These are phyloP conservation scores for Boletellus ananas DNA, from an alignment of 768 basidiomycete species.

Conservation along the genomic window DNA sequence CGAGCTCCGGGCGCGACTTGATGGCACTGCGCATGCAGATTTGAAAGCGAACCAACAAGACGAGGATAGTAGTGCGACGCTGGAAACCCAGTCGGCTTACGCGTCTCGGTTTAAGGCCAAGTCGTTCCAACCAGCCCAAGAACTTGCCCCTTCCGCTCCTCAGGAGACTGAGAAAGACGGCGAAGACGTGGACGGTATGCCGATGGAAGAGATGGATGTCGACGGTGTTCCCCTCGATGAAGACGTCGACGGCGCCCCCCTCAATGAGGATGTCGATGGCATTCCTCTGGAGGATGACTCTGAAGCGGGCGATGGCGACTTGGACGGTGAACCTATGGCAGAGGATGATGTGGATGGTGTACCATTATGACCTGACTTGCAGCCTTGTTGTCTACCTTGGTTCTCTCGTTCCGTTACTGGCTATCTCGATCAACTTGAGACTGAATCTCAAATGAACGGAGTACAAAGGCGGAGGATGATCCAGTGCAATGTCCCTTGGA, in stretches of 20 bases:
- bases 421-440: background rate
- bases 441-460: background rate
- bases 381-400: background rate
- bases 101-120: conserved; percentile 72
- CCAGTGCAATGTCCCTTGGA: background rate
- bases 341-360: conserved; percentile 38
- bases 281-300: conserved; percentile 29
- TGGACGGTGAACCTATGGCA: conserved; percentile 29
- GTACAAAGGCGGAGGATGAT: background rate
- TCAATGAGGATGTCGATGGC: conserved; percentile 39
- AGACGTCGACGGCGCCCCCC: conserved; percentile 41
- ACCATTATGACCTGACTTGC: conserved; percentile 28
- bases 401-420: background rate
- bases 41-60: conserved; percentile 28
- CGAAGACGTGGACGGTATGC: conserved; percentile 52
- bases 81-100: conserved; percentile 33
- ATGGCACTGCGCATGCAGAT: conserved; percentile 46
- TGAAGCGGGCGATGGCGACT: conserved; percentile 15
- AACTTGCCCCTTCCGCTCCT: conserved; percentile 24
- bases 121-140: conserved; percentile 69
- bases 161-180: conserved; percentile 36
- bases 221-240: conserved; percentile 43
- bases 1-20: conserved; percentile 69
- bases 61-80: conserved; percentile 7
- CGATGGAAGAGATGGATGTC: conserved; percentile 46